Evolutionary conservation across 768 basidiomycete species (phyloP).

Genomic region (Pulveroboletus frians): DNA sequence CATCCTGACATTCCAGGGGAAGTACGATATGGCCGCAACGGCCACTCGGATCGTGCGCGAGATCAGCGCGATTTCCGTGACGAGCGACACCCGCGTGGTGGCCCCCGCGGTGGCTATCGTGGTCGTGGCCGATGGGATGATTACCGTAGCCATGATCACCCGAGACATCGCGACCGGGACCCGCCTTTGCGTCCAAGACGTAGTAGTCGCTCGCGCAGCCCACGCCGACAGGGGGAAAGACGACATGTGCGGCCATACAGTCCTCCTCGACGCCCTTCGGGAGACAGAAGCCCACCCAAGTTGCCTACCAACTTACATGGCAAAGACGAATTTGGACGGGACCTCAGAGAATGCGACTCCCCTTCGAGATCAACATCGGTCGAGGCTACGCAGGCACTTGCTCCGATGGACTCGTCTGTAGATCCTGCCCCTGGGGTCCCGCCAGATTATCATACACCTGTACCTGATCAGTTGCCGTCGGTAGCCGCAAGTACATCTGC

Average conservation of each 20-base stretch:
- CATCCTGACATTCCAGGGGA: constrained; percentile 36
- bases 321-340: constrained; percentile 86
- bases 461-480: constrained; percentile 33
- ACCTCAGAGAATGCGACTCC: constrained; percentile 55
- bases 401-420: constrained; percentile 35
- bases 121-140: constrained; percentile 67
- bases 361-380: constrained; percentile 27
- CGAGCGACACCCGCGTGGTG: constrained; percentile 48
- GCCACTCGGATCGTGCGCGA: constrained; percentile 40
- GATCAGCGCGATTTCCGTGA: constrained; percentile 46
- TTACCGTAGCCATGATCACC: constrained; percentile 39
- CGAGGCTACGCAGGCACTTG: constrained; percentile 23
- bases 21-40: constrained; percentile 31
- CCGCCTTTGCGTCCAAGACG: constrained; percentile 41
- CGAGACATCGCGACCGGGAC: constrained; percentile 44
- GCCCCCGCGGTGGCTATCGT: constrained; percentile 49
- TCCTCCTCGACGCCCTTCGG: constrained; percentile 48
- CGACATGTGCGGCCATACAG: constrained; percentile 54
- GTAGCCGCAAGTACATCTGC: constrained; percentile 59
- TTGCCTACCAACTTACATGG: constrained; percentile 33
- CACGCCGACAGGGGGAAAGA: constrained; percentile 50
- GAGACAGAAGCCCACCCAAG: constrained; percentile 23
- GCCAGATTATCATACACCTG: constrained; percentile 45
- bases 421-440: constrained; percentile 40
- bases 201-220: constrained; percentile 77